Percentiles rank a stretch among this genome's conserved stretches.
phyloP scores from a whole-genome alignment of 805 yeast genomes.

The Cyberlindnera japonica region DNA sequence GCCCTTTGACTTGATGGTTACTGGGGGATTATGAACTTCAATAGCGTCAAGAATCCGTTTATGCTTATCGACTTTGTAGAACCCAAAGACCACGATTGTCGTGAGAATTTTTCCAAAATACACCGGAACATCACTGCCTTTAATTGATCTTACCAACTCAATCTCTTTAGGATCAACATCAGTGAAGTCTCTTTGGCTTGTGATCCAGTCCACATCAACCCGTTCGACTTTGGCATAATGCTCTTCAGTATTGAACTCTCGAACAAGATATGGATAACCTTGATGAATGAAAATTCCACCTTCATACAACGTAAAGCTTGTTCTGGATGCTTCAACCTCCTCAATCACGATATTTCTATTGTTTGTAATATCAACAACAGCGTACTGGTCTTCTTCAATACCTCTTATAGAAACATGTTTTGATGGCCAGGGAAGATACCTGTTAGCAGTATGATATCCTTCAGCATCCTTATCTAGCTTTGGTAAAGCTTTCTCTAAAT shows the following conservation, averaged over 20 bases:
- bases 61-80: conserved; percentile 75
- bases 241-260: conserved; percentile 78
- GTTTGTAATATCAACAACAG: conserved; percentile 86
- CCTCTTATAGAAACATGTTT: conserved; percentile 75
- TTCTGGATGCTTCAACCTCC: conserved; percentile 83
- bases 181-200: conserved; percentile 87
- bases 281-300: conserved; percentile 95
- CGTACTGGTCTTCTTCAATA: conserved; percentile 74
- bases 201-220: conserved; percentile 92
- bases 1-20: conserved; percentile 65
- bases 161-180: conserved; percentile 85
- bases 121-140: conserved; percentile 51
- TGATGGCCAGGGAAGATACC: conserved; percentile 80
- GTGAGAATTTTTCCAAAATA: conserved; percentile 73
- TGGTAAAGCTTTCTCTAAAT: conserved; percentile 25
- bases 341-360: conserved; percentile 77
- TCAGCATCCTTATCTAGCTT: conserved; percentile 38
- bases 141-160: conserved; percentile 56
- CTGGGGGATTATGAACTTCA: conserved; percentile 88
- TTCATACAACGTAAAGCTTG: conserved; percentile 83
- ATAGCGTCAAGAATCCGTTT: conserved; percentile 87
- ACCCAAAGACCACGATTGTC: conserved; percentile 84
- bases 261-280: conserved; percentile 83
- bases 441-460: conserved; percentile 52
- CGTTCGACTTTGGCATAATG: conserved; percentile 79